Conservation (phyloP, 306 rosid species). For the Pyrus bretschneideri region DNA sequence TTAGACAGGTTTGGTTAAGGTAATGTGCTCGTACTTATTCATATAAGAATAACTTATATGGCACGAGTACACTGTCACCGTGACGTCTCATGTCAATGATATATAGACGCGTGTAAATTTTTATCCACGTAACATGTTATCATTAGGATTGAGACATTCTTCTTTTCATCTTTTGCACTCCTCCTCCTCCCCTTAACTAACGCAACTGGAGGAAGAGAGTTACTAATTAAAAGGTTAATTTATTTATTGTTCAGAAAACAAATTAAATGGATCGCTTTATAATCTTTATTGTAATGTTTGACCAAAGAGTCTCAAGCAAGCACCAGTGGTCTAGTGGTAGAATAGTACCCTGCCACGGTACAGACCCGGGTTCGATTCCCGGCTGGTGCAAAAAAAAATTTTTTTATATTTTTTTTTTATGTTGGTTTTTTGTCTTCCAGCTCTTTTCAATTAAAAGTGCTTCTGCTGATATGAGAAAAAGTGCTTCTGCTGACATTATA, state of each 20-base stretch:
- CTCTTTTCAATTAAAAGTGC: too few relatives aligned
- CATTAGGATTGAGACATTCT: not conserved
- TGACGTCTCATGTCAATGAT: not conserved
- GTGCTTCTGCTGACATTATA: too few relatives aligned
- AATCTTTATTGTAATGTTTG: accelerated
- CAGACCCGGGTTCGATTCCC: constrained; percentile 59
- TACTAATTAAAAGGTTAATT: not conserved
- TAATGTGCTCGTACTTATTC: not conserved
- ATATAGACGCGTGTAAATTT: too few relatives aligned
- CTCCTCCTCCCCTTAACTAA: not conserved
- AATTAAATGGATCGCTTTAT: not conserved
- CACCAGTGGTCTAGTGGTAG: constrained; percentile 99
- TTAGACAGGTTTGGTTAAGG: not conserved
- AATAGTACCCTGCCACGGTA: constrained; percentile 77
- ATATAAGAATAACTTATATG: too few relatives aligned
- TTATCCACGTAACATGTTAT: not conserved
- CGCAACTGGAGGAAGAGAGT: not conserved
- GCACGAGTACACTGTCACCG: too few relatives aligned
- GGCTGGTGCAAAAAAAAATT: constrained; percentile 51
- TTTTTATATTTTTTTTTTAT: not conserved
- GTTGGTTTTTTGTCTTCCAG: too few relatives aligned
- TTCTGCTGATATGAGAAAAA: too few relatives aligned
- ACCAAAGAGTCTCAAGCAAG: not conserved
- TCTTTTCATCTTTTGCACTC: not conserved
- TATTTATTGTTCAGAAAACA: not conserved